These are phyloP conservation scores for Wallacemonas rigidus DNA, from an alignment of 208 protist species.

Conservation along the genomic window DNA sequence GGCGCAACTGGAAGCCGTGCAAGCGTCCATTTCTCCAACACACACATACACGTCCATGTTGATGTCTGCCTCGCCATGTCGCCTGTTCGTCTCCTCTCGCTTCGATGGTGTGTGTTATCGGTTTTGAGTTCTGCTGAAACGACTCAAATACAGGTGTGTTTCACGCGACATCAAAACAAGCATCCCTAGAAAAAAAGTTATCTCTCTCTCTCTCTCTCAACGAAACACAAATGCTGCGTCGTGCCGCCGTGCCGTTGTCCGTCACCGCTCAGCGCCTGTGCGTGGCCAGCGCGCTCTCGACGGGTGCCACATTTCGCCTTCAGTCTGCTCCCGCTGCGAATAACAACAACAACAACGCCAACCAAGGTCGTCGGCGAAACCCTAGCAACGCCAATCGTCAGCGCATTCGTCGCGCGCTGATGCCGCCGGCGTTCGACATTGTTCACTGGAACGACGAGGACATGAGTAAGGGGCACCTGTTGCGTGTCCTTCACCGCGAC, in stretches of 20 bases:
- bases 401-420: constrained; percentile 32
- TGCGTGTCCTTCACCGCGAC: constrained; percentile 80
- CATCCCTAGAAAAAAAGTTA: neutral
- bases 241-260: constrained; percentile 16
- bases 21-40: no score
- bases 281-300: constrained; percentile 9
- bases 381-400: constrained; percentile 27
- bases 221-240: constrained; percentile 36
- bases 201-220: constrained; percentile 24
- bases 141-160: no score
- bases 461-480: constrained; percentile 56
- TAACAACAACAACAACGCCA: constrained; percentile 25
- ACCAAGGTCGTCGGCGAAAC: constrained; percentile 11
- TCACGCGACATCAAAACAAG: constrained; percentile 24
- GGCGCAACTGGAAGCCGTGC: no score
- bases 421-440: constrained; percentile 81
- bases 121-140: no score
- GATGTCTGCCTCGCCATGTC: no score
- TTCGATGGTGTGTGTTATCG: no score
- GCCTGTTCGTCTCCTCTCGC: no score
- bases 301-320: constrained; percentile 8
- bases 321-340: constrained; percentile 26
- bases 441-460: constrained; percentile 87
- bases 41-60: no score
- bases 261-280: constrained; percentile 18